These are phyloP conservation scores for Nicotiana sylvestris DNA, from an alignment of 257 asterid genomes.

Conservation along the genomic window DNA sequence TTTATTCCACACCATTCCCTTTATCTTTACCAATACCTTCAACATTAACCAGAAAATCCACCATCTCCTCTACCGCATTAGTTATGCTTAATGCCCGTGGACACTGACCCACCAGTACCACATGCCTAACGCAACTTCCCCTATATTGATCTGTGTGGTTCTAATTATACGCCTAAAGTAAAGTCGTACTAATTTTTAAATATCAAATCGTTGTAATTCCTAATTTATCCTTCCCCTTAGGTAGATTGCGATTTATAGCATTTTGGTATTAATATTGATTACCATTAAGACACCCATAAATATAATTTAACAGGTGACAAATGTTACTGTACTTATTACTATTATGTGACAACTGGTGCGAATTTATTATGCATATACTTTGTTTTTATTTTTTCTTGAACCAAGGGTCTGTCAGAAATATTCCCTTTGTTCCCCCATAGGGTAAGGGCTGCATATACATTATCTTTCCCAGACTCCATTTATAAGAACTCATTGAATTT, in stretches of 20 bases:
- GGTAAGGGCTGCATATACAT: no score
- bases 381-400: no score
- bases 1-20: no score
- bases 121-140: not conserved
- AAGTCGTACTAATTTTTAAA: not conserved
- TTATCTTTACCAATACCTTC: no score
- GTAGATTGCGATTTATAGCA: not conserved
- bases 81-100: not conserved
- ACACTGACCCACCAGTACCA: not conserved
- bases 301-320: not conserved
- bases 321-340: no score
- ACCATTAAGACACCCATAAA: not conserved
- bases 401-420: no score
- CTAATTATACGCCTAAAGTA: not conserved
- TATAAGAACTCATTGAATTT: no score
- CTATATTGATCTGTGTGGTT: not conserved
- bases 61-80: no score
- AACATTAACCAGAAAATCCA: no score
- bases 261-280: not conserved
- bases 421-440: fast-evolving
- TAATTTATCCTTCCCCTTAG: not conserved
- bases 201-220: not conserved
- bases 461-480: no score
- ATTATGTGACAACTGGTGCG: no score
- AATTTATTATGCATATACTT: no score